Evolutionary conservation across 257 asterid species (phyloP).

Genomic region (Haberlea rhodopensis): DNA sequence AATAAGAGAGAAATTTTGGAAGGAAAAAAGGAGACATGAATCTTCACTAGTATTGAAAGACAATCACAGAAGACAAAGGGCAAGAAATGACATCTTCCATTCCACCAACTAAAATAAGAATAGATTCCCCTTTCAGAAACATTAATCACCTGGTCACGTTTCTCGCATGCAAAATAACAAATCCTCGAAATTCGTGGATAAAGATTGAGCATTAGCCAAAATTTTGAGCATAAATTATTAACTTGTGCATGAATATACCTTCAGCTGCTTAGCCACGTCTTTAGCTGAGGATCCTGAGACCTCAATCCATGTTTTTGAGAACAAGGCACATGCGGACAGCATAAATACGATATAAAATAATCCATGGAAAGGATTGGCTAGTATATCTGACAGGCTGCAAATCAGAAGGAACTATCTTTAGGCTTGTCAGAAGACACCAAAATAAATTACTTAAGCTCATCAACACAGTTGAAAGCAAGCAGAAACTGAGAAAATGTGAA

Average conservation of each 20-base stretch:
- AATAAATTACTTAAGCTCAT: too few relatives aligned
- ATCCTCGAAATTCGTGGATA: neutral
- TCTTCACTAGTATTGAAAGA: neutral
- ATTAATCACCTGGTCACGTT: neutral
- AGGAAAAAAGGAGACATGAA: neutral
- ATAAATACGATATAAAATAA: conserved; percentile 35
- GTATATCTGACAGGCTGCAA: conserved; percentile 38
- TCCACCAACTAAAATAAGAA: neutral
- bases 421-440: neutral
- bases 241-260: conserved; percentile 19
- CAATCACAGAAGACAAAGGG: neutral
- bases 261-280: conserved; percentile 42
- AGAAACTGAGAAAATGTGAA: too few relatives aligned
- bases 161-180: neutral
- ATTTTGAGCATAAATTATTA: neutral
- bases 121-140: neutral
- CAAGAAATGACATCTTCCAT: too few relatives aligned
- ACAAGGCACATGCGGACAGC: conserved; percentile 42
- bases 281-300: conserved; percentile 43
- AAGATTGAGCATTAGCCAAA: neutral
- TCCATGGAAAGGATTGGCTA: conserved; percentile 41
- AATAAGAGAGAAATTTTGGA: neutral
- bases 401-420: neutral
- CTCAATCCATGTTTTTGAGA: conserved; percentile 42
- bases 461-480: neutral